These are phyloP conservation scores for Clathrospora elynae DNA, from an alignment of 2,329 filamentous ascomycete genomes.

Conservation along the genomic window DNA sequence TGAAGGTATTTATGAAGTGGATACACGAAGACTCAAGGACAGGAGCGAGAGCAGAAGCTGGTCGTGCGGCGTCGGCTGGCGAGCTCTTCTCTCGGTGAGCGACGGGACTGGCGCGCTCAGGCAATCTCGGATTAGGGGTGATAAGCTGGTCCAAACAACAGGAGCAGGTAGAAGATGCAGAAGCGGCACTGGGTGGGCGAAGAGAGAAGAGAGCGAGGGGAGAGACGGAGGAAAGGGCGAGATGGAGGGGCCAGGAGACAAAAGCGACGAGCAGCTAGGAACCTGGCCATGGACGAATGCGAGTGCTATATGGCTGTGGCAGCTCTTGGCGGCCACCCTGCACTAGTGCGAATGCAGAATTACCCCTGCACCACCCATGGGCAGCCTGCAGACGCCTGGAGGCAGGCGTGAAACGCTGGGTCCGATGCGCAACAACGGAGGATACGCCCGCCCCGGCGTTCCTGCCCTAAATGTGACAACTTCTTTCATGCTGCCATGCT, in stretches of 20 bases:
- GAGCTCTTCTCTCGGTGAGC: slow-evolving; percentile 40
- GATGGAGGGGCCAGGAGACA: slow-evolving; percentile 40
- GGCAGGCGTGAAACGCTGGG: slow-evolving; percentile 32
- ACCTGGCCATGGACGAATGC: slow-evolving; percentile 52
- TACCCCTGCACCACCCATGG: no score
- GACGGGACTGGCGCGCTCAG: slow-evolving; percentile 47
- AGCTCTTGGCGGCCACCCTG: slow-evolving; percentile 24
- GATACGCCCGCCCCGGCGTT: slow-evolving; percentile 20
- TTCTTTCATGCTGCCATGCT: slow-evolving; percentile 5
- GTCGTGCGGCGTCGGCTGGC: slow-evolving; percentile 30
- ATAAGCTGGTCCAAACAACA: slow-evolving; percentile 41
- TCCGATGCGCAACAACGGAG: slow-evolving; percentile 26
- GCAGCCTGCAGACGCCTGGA: slow-evolving; percentile 16
- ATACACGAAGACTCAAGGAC: slow-evolving; percentile 37
- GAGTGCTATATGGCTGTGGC: slow-evolving; percentile 24
- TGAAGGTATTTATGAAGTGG: slow-evolving; percentile 25
- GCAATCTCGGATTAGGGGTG: slow-evolving; percentile 35
- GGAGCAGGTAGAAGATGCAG: slow-evolving; percentile 47
- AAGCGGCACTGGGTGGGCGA: slow-evolving; percentile 40
- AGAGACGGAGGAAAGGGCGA: slow-evolving; percentile 59
- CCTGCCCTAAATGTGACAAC: slow-evolving; percentile 16
- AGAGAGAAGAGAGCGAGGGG: slow-evolving; percentile 24
- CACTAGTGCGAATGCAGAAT: slow-evolving; percentile 14
- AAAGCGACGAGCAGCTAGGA: slow-evolving; percentile 57
- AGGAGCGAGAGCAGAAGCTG: slow-evolving; percentile 26